Evolutionary conservation across 2,329 filamentous ascomycete species (phyloP), one percentile per base, ranked within the genome.

Genomic region (Stagonosporopsis vannaccii): DNA sequence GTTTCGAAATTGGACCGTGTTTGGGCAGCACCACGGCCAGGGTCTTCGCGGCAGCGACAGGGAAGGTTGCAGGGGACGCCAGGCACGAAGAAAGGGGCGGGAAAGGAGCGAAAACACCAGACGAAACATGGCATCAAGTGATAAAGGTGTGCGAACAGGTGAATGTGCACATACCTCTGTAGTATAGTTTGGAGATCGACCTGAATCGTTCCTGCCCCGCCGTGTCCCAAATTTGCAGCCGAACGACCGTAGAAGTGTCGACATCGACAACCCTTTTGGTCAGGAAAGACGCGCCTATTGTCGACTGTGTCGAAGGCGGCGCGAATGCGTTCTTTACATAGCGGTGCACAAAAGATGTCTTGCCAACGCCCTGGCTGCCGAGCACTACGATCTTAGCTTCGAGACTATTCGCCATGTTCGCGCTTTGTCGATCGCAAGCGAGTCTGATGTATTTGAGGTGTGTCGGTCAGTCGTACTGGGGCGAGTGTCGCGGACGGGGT

Each of bases 211-310:
- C 94, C 74, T 99, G 94, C 59, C 94, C 94, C 54, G 94, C 92
- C 30, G 93, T 97, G 74, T 97, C 93, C 93, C 93, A 97, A 65
- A 97, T 96, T 73, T 97, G 93, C 33, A 97, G 82, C n/a, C 93
- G 87, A 32, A 97, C 92, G 22, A 90, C 83, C 1, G 92, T 95
- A 68, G 94, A 91, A 20, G 89, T 91, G 73, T 97, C 91, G 59
- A 86, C 87, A 77, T 97, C 93, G 47, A 80, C 74, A 15, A 90
- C 84, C 37, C 91, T 79, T 59, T 90, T 86, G 25, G 90, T 87
- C 40, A 92, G 76, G 60, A 84, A 82, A 23, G 81, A 80, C 69
- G 80, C 80, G 60, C 80, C 80, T 59, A 82, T 77, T 13, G 80
- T 82, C 8, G 79, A 80, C 53, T 78, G 78, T 13, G 79, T 80